Conservation (phyloP, 768 basidiomycete genomes). For the Tubosaeta sp. region DNA sequence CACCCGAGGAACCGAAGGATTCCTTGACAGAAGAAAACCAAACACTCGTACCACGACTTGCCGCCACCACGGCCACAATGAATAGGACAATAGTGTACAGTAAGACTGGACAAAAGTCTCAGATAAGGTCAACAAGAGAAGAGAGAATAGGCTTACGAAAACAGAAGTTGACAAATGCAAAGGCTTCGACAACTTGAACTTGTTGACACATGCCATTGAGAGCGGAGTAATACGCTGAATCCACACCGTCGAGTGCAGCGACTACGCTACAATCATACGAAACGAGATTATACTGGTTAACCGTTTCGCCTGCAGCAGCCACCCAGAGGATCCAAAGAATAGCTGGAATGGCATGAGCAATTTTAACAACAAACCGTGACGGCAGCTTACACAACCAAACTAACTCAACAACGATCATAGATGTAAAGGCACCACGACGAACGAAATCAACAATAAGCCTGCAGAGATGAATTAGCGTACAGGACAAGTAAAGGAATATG, state of each 20-base stretch:
- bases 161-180: constrained; percentile 36
- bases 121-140: background rate
- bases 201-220: constrained; percentile 23
- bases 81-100: constrained; percentile 27
- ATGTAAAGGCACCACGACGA: constrained; percentile 36
- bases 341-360: constrained; percentile 13
- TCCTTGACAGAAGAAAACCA: constrained; percentile 35
- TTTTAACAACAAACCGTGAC: background rate
- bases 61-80: constrained; percentile 24
- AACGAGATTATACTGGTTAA: background rate
- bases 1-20: constrained; percentile 14
- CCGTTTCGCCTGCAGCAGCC: constrained; percentile 30
- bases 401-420: constrained; percentile 37
- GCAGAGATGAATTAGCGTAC: background rate
- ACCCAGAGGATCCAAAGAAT: constrained; percentile 40
- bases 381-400: constrained; percentile 32
- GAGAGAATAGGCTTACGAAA: constrained; percentile 21
- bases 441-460: constrained; percentile 35
- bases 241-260: background rate
- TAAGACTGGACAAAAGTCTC: constrained; percentile 25
- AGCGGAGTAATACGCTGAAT: background rate
- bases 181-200: constrained; percentile 29
- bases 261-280: background rate
- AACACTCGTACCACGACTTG: constrained; percentile 24
- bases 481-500: background rate